Evolutionary conservation across 1,284 basidiomycete genomes (phyloP).

Genomic region (Neonothopanus nambi): DNA sequence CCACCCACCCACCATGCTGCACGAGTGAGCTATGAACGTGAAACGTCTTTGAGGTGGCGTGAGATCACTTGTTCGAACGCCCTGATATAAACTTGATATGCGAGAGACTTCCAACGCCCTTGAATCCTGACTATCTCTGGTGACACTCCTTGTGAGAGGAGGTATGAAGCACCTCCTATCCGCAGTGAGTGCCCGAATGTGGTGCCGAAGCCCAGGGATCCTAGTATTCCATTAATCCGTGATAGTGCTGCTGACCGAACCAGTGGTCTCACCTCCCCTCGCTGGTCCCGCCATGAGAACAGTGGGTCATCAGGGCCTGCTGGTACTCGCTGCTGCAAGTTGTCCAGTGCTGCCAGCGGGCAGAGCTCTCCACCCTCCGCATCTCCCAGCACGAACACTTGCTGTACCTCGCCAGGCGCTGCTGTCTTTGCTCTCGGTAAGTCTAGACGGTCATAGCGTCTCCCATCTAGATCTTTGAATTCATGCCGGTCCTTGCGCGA

Average conservation of each 20-base stretch:
- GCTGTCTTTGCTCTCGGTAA: conserved; percentile 38
- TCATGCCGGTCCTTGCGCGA: conserved; percentile 15
- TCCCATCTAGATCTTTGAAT: conserved; percentile 21
- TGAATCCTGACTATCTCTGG: conserved; percentile 32
- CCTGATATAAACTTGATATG: conserved; percentile 12
- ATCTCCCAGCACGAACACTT: conserved; percentile 27
- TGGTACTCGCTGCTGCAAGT: conserved; percentile 29
- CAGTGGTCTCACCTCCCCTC: conserved; percentile 26
- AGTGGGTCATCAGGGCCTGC: conserved; percentile 29
- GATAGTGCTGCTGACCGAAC: conserved; percentile 24
- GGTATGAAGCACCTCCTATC: conserved; percentile 37
- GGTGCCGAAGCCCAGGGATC: conserved; percentile 27
- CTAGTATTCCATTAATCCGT: conserved; percentile 29
- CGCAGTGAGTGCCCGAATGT: no score
- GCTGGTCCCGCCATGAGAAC: conserved; percentile 27
- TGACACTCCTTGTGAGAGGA: conserved; percentile 25
- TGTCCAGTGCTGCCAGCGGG: conserved; percentile 28
- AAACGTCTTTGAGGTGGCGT: conserved; percentile 9
- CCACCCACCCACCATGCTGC: no score
- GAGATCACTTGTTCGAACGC: conserved; percentile 11
- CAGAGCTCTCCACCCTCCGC: conserved; percentile 25
- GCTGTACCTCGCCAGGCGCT: conserved; percentile 29
- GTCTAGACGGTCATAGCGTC: conserved; percentile 24
- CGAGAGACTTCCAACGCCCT: conserved; percentile 11
- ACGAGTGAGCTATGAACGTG: no score